Evolutionary conservation across 2,329 filamentous ascomycete species (phyloP).

Genomic region (Diaporthe sp.): DNA sequence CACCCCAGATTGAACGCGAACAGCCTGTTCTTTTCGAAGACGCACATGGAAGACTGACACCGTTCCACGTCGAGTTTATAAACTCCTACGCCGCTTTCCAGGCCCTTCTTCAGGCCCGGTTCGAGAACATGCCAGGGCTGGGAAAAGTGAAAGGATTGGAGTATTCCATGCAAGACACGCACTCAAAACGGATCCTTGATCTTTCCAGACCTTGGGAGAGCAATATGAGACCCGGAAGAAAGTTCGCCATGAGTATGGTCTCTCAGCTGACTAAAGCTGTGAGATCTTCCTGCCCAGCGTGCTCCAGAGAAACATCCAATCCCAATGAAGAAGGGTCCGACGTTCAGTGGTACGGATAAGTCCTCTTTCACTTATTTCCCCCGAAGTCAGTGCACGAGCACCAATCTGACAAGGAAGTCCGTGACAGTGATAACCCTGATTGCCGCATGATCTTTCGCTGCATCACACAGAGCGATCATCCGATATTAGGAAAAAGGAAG

Average conservation of each 20-base stretch:
- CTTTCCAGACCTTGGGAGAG: not conserved
- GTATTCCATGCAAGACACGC: constrained; percentile 17
- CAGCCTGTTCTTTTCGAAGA: constrained; percentile 22
- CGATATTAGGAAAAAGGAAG: not conserved
- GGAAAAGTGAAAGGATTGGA: constrained; percentile 13
- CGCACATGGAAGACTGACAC: not conserved
- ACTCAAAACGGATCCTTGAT: not conserved
- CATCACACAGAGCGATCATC: not conserved
- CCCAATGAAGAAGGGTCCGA: not conserved
- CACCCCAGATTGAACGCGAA: constrained; percentile 10
- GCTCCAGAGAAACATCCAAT: not conserved
- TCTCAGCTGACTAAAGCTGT: not conserved
- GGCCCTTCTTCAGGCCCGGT: constrained; percentile 4
- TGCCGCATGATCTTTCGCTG: not conserved
- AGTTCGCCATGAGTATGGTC: constrained; percentile 21
- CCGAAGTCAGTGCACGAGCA: not conserved
- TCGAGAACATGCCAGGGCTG: constrained; percentile 18
- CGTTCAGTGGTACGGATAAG: not conserved
- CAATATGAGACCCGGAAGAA: constrained; percentile 1
- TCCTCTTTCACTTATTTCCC: not conserved
- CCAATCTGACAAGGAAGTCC: not conserved
- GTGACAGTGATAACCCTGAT: not conserved
- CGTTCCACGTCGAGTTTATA: constrained; percentile 13
- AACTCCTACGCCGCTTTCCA: constrained; percentile 18
- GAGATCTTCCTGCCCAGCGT: not conserved